phyloP scores from a whole-genome alignment of 1,139 yeast genomes.

The Debaryomyces robertsiae region DNA sequence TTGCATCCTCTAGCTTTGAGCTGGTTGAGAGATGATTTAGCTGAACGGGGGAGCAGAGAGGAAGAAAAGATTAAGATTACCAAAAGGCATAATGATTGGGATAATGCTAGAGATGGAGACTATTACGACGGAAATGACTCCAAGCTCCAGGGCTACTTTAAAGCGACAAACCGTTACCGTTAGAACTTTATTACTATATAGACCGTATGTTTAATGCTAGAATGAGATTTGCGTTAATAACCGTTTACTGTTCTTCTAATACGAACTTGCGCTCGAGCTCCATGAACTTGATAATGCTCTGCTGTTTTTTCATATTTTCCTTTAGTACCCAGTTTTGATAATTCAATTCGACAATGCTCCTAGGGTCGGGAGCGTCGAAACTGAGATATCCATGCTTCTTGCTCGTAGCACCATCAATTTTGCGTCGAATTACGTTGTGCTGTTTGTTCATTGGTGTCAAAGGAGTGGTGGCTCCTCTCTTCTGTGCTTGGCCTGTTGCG shows the following conservation, averaged over 20 bases:
- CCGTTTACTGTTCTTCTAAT: conserved; percentile 7
- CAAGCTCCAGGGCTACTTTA: conserved; percentile 51
- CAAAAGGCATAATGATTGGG: conserved; percentile 51
- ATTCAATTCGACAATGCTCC: conserved; percentile 16
- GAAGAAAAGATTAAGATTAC: conserved; percentile 49
- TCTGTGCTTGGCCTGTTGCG: conserved; percentile 14
- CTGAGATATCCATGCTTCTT: conserved; percentile 5
- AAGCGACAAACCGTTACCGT: conserved; percentile 39
- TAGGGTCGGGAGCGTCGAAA: conserved; percentile 6
- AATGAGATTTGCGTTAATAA: not conserved
- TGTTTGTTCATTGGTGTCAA: conserved; percentile 23
- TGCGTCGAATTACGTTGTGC: conserved; percentile 23
- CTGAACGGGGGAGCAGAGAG: conserved; percentile 54
- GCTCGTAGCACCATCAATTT: conserved; percentile 10
- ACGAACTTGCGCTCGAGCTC: conserved; percentile 20
- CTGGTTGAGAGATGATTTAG: conserved; percentile 62
- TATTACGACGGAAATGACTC: conserved; percentile 51
- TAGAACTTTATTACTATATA: conserved; percentile 11
- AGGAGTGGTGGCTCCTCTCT: conserved; percentile 34
- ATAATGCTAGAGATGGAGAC: conserved; percentile 39
- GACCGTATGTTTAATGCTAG: not conserved
- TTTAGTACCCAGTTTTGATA: conserved; percentile 21
- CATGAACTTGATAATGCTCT: conserved; percentile 19
- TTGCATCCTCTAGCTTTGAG: conserved; percentile 70
- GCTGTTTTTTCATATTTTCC: conserved; percentile 15